Conservation (phyloP, 345 rosid genomes). For the Pistacia vera region DNA sequence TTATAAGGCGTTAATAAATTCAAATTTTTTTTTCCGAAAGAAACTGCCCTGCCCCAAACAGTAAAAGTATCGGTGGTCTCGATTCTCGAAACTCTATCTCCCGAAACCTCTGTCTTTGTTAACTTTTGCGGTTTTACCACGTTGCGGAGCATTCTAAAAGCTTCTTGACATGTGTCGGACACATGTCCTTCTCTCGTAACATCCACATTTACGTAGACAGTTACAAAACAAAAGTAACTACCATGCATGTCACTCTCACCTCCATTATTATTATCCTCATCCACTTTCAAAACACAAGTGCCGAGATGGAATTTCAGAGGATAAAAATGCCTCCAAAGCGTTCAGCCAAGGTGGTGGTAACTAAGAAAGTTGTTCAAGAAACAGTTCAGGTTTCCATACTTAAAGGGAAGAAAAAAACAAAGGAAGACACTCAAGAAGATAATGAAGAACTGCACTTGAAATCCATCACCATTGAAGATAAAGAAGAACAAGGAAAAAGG, state of each 20-base stretch:
- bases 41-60: no score
- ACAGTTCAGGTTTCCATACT: constrained; percentile 36
- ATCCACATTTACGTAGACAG: neutral
- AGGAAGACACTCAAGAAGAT: neutral
- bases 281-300: neutral
- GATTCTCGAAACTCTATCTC: neutral
- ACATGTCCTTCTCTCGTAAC: constrained; percentile 14
- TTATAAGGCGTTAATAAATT: no score
- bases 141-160: neutral
- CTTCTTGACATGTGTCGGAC: constrained; percentile 11
- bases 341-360: constrained; percentile 27
- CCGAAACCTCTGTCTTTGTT: neutral
- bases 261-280: no score
- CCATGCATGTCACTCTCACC: no score
- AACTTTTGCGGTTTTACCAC: constrained; percentile 11
- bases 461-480: constrained; percentile 17
- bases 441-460: neutral
- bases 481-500: constrained; percentile 12
- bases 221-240: neutral
- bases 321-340: constrained; percentile 50
- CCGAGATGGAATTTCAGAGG: neutral
- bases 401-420: constrained; percentile 16
- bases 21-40: no score
- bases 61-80: no score
- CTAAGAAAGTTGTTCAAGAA: constrained; percentile 42